A percentile compares a stretch with the other conserved stretches of the same genome.
Conservation (phyloP, 2,329 filamentous ascomycete species). For the Thelonectria blattea region DNA sequence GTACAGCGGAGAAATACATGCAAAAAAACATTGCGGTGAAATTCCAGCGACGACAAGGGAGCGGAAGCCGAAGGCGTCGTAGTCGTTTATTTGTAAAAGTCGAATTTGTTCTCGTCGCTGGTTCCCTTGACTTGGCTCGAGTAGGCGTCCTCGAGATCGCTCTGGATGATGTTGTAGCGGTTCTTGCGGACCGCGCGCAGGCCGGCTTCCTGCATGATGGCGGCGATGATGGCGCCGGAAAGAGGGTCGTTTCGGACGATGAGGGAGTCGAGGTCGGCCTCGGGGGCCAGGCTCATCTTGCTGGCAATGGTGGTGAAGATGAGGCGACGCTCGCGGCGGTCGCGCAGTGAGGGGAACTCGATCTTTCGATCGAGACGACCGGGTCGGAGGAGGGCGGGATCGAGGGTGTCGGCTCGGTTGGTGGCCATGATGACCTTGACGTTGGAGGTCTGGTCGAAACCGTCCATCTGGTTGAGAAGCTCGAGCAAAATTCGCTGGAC, state of each 20-base stretch:
- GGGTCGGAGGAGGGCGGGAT: constrained; percentile 91
- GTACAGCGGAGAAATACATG: constrained; percentile 32
- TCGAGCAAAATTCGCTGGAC: constrained; percentile 98
- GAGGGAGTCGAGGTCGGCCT: constrained; percentile 93
- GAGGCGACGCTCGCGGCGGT: constrained; percentile 90
- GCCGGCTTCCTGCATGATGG: constrained; percentile 99
- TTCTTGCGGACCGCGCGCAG: constrained; percentile 95
- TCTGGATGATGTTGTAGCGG: constrained; percentile 98
- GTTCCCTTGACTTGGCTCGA: constrained; percentile 91
- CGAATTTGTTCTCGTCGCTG: constrained; percentile 74
- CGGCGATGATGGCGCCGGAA: constrained; percentile 93
- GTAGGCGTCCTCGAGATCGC: constrained; percentile 95
- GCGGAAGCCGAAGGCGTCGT: constrained; percentile 1
- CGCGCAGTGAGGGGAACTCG: constrained; percentile 93
- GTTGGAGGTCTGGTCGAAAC: constrained; percentile 98
- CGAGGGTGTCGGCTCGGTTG: constrained; percentile 95
- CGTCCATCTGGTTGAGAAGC: constrained; percentile 99
- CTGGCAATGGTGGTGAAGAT: constrained; percentile 97
- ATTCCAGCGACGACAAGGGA: constrained; percentile 2
- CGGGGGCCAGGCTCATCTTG: constrained; percentile 96
- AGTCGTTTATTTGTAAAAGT: constrained; percentile 80
- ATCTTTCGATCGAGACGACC: constrained; percentile 98
- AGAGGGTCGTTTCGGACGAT: constrained; percentile 97
- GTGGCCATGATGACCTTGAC: constrained; percentile 99
- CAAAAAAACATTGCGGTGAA: constrained; percentile 1